These are phyloP conservation scores for Pugionium cornutum DNA, from an alignment of 345 rosid species.

Conservation along the genomic window DNA sequence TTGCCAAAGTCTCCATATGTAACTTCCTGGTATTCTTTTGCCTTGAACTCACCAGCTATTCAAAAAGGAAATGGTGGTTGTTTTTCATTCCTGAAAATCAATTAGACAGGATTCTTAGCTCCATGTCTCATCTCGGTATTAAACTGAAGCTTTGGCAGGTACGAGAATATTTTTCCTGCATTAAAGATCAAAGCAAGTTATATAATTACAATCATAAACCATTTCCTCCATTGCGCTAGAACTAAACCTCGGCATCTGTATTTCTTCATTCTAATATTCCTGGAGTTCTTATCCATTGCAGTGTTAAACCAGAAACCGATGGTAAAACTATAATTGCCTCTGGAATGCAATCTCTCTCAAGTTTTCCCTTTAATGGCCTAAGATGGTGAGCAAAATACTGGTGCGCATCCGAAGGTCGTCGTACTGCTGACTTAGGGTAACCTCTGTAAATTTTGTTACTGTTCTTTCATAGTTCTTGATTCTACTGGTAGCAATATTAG, in stretches of 20 bases:
- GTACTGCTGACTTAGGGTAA: not conserved
- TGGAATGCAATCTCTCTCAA: no score
- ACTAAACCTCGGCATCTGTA: not conserved
- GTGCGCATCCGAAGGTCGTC: not conserved
- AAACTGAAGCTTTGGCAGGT: slow-evolving; percentile 16
- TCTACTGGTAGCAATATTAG: slow-evolving; percentile 3
- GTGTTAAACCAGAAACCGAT: slow-evolving; percentile 3
- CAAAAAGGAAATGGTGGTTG: slow-evolving; percentile 44
- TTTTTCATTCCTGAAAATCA: slow-evolving; percentile 34
- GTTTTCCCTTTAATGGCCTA: not conserved
- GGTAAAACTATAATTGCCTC: slow-evolving; percentile 8
- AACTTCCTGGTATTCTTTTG: slow-evolving; percentile 10
- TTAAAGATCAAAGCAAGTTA: not conserved
- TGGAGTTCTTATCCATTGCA: not conserved
- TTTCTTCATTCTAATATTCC: no score
- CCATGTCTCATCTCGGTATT: not conserved
- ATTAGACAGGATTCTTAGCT: slow-evolving; percentile 18
- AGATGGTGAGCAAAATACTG: not conserved
- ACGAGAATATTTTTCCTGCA: no score
- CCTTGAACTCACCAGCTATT: slow-evolving; percentile 43
- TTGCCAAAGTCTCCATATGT: not conserved
- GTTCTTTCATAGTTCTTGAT: not conserved
- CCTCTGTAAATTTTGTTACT: slow-evolving; percentile 9
- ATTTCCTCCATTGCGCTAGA: not conserved
- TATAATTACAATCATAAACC: not conserved